A percentile compares a stretch with the other conserved stretches of the same genome.
Evolutionary conservation across 225 moss, liverwort and hornwort species (phyloP).

Genomic region (Thuidium tamariscinum): DNA sequence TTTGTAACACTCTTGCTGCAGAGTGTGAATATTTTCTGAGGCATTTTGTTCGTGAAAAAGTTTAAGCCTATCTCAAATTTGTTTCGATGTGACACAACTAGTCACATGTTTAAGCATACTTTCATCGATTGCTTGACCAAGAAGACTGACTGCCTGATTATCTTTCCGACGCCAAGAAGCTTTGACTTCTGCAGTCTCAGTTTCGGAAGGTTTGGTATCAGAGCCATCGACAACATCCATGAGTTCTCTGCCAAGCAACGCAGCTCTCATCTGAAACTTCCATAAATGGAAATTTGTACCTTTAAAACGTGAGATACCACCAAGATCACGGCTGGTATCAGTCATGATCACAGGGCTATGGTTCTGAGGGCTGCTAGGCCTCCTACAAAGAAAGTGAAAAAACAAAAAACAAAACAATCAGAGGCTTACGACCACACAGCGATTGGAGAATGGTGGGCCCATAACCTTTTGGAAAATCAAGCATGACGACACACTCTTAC

Average conservation of each 20-base stretch:
- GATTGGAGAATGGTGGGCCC: too few species aligned
- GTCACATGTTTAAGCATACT: neutral
- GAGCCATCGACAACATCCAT: neutral
- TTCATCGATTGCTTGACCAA: neutral
- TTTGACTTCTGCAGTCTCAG: accelerated
- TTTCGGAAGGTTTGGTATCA: neutral
- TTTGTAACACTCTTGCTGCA: neutral
- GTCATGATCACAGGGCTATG: too few species aligned
- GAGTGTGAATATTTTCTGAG: neutral
- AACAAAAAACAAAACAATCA: too few species aligned
- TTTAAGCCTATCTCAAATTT: neutral
- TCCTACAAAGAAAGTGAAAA: too few species aligned
- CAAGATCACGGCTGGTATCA: too few species aligned
- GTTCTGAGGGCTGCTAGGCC: too few species aligned
- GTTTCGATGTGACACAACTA: neutral
- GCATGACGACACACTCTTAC: too few species aligned
- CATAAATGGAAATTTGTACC: neutral
- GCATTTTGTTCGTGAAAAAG: neutral
- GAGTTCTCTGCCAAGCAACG: neutral
- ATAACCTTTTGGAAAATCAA: too few species aligned
- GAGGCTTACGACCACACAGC: too few species aligned
- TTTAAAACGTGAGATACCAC: too few species aligned
- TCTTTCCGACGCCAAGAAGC: accelerated
- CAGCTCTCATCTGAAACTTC: neutral
- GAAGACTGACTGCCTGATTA: neutral